Evolutionary conservation across 495 filamentous ascomycete genomes (phyloP), one percentile per base, ranked within the genome.

Genomic region (Endocarpon pusillum): DNA sequence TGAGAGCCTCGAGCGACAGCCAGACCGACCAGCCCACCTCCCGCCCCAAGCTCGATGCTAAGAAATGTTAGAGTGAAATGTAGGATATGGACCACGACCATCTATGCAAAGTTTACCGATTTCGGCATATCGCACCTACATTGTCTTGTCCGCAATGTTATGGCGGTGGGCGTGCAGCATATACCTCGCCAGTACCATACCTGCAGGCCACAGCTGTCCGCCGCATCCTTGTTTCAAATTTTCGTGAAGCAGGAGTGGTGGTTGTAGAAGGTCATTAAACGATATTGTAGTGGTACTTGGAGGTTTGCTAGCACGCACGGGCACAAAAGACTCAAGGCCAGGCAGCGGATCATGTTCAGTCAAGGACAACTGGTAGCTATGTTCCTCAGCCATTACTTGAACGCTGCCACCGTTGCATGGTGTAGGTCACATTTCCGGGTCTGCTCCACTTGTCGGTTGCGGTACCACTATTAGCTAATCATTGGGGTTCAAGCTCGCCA

Each of bases 161-260:
- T 66, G 57, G 38, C 57, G 51, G 42, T 80, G 78, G 40, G 71
- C 71, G 32, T 71, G 63, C 22, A 97, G 60, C 58, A 94, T 61
- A 48, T 94, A 91, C 49, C 75, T 81, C 7, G 76, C 69, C 18
- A 97, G 57, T 2, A 85, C 73, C 71, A 85, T 78, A 7, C 89
- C 89, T 1, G 89, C 89, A 1, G 86, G 89, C 89, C 89, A 96
- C 10, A 91, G 59, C 48, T 84, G 77, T 1, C 89, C 89, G 11
- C 89, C 89, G 52, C 87, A 94, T 43, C 87, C 87, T 44, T 81
- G 69, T 34, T 64, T 69, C 10, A 92, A 63, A 46, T 96, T 82
- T 51, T 93, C 82, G 43, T 80, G 77, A 9, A 96, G 68, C 33
- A 68, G 61, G 24, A 97, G 58, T 5, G 82, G 77, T 19, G 62